These are phyloP conservation scores for Boechera retrofracta DNA, from an alignment of 345 rosid genomes.

Conservation along the genomic window DNA sequence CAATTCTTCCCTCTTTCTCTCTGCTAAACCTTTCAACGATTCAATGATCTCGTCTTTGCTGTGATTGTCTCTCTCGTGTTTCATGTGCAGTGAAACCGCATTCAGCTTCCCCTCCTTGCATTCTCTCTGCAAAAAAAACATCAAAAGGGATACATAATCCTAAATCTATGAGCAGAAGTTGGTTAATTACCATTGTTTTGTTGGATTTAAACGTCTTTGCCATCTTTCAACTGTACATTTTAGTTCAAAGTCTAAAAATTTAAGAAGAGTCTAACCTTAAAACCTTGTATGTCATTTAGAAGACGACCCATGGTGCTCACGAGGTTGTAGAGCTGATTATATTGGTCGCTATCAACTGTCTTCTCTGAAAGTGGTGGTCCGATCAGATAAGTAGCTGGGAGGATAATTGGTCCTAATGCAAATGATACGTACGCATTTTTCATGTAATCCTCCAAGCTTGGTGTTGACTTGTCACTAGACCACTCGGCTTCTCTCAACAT, in stretches of 20 bases:
- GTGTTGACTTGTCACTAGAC: conserved; percentile 57
- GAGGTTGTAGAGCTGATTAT: conserved; percentile 52
- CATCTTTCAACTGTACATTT: conserved; percentile 10
- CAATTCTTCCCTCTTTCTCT: conserved; percentile 53
- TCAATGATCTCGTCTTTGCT: conserved; percentile 53
- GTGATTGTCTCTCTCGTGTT: conserved; percentile 36
- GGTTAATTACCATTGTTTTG: conserved; percentile 7
- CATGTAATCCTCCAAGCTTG: conserved; percentile 75
- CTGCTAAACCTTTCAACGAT: conserved; percentile 45
- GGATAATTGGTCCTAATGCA: conserved; percentile 87
- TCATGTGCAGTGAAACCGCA: conserved; percentile 62
- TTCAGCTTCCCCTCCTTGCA: conserved; percentile 73
- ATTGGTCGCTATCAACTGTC: conserved; percentile 50
- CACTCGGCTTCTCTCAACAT: conserved; percentile 71
- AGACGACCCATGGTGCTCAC: conserved; percentile 89
- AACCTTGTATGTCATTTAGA: conserved; percentile 74
- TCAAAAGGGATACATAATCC: background rate
- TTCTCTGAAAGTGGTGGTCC: conserved; percentile 70
- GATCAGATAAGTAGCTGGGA: conserved; percentile 73
- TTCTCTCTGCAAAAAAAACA: conserved; percentile 65
- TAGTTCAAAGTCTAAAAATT: background rate
- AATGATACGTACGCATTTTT: conserved; percentile 64
- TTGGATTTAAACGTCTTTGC: background rate
- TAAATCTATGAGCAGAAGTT: background rate
- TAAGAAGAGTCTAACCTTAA: conserved; percentile 52